Evolutionary conservation across 2,329 filamentous ascomycete species (phyloP), one percentile per base, ranked within the genome.

Genomic region (Hawksworthiomyces lignivorus): DNA sequence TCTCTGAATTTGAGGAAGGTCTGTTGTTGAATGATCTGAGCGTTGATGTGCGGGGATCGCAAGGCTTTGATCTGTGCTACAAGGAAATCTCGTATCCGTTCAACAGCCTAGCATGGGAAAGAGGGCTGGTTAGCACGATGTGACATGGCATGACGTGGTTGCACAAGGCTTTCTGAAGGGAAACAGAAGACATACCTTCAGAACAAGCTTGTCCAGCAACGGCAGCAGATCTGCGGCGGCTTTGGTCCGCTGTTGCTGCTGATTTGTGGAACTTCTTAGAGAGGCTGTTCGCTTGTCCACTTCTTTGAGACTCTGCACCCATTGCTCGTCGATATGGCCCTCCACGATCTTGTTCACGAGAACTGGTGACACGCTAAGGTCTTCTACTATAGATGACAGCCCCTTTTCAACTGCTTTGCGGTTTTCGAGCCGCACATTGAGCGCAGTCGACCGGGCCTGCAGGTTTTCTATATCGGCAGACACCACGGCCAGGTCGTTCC

Each of bases 391-490:
- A 1, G 92, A 88, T 0, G 84, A 87, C 21, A 98, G 69, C 2
- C 87, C 73, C 60, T 86, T 89, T 63, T 97, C 92, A 5, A 97
- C 87, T 14, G 84, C 80, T 58, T 84, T 89, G 27, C 94, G 77
- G 56, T 96, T 96, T 51, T 94, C 84, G 22, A 98, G 69, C 54
- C 88, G 82, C 27, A 85, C 79, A 53, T 87, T 96, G 45, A 98
- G 64, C 7, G 83, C 80, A 10, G 82, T 76, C 0, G 92, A 98
- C 35, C 92, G 80, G 39, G 83, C 81, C 64, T 98, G 92, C 30
- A 98, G 67, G 3, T 82, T 88, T 63, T 98, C 92, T 39, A 98
- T 98, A 59, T 98, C 92, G 7, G 88, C 83, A 2, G 92, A 96
- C 11, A 98, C 92, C 12, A 80, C 77, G 8, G 87, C 90, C 10